phyloP scores from a whole-genome alignment of 2,329 filamentous ascomycete species.

The Nemania sp. region DNA sequence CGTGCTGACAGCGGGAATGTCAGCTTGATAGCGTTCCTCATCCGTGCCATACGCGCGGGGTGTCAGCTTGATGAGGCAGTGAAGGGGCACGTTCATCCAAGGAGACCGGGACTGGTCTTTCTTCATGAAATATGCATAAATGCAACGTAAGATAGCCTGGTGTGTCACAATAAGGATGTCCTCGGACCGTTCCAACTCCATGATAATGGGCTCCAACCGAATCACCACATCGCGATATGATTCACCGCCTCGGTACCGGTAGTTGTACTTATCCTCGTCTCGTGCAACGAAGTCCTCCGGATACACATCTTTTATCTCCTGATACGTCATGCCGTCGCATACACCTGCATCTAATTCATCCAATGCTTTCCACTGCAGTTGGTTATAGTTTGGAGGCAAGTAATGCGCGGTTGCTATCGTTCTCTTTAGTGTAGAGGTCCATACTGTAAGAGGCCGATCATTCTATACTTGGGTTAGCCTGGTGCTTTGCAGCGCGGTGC shows the following conservation, averaged over 20 bases:
- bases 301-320: constrained; percentile 90
- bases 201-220: constrained; percentile 97
- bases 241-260: constrained; percentile 96
- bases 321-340: constrained; percentile 96
- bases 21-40: constrained; percentile 86
- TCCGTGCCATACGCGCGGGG: constrained; percentile 94
- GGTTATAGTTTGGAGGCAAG: constrained; percentile 85
- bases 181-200: constrained; percentile 96
- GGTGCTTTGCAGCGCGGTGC: constrained; percentile 26
- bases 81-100: constrained; percentile 98
- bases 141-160: constrained; percentile 95
- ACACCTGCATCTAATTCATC: constrained; percentile 97
- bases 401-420: constrained; percentile 93
- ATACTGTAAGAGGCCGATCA: constrained; percentile 70
- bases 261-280: constrained; percentile 99
- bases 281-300: constrained; percentile 95
- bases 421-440: constrained; percentile 75
- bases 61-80: constrained; percentile 96
- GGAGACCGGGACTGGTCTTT: constrained; percentile 91
- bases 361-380: constrained; percentile 97
- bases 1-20: constrained; percentile 95
- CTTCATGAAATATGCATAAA: constrained; percentile 99
- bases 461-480: constrained; percentile 56
- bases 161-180: constrained; percentile 99
- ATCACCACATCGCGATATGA: constrained; percentile 97